These are phyloP conservation scores for Aspergillus hiratsukae DNA, from an alignment of 2,329 filamentous ascomycete species.

Conservation along the genomic window DNA sequence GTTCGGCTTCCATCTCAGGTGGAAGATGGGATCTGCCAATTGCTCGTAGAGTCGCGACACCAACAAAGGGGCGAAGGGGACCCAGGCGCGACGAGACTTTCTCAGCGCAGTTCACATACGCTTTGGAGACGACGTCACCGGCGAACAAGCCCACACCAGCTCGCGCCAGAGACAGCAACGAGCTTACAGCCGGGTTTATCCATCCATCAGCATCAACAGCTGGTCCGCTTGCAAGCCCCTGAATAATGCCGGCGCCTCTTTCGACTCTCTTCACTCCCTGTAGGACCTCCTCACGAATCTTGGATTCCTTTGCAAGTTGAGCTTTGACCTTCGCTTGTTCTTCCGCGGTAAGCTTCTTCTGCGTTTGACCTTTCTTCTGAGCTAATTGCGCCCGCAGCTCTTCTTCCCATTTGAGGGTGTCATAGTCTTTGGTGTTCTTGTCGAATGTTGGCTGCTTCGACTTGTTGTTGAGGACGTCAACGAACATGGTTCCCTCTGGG, in stretches of 20 bases:
- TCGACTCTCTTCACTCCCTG: constrained; percentile 65
- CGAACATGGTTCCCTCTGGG: constrained; percentile 78
- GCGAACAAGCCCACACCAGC: constrained; percentile 78
- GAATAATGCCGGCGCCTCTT: constrained; percentile 81
- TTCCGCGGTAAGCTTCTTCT: constrained; percentile 85
- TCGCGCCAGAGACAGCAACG: constrained; percentile 65
- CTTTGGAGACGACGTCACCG: constrained; percentile 70
- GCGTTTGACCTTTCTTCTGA: constrained; percentile 78
- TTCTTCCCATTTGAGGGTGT: constrained; percentile 95
- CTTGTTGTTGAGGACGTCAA: constrained; percentile 88
- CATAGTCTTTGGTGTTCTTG: constrained; percentile 92
- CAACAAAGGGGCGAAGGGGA: constrained; percentile 73
- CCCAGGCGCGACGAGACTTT: constrained; percentile 72
- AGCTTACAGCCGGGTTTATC: constrained; percentile 76
- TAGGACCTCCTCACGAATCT: constrained; percentile 69
- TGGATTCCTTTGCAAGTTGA: constrained; percentile 80
- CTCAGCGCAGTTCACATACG: constrained; percentile 75
- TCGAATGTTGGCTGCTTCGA: constrained; percentile 64
- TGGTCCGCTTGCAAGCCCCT: constrained; percentile 74
- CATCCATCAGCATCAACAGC: constrained; percentile 85
- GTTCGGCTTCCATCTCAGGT: constrained; percentile 68
- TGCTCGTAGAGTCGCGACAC: constrained; percentile 77
- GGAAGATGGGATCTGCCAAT: constrained; percentile 70
- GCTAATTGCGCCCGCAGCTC: constrained; percentile 82
- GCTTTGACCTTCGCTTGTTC: constrained; percentile 87